Conservation (phyloP, 768 basidiomycete genomes). For the Leccinum rimulosum region DNA sequence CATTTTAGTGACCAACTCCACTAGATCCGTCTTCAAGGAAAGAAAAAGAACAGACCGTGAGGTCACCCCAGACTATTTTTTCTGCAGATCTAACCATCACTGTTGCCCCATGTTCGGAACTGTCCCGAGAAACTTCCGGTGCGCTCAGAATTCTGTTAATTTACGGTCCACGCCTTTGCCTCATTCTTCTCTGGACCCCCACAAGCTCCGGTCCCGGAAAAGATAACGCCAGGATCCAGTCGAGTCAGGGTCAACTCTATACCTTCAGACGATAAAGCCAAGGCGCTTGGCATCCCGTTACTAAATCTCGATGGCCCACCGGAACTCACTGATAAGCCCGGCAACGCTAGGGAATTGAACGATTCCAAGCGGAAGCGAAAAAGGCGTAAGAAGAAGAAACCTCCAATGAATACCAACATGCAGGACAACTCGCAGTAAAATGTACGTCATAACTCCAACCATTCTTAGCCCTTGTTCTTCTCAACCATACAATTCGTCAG, state of each 20-base stretch:
- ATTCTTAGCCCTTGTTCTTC: not conserved
- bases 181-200: constrained; percentile 12
- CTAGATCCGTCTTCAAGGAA: constrained; percentile 11
- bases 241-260: constrained; percentile 4
- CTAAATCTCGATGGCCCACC: constrained; percentile 57
- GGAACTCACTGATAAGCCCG: constrained; percentile 18
- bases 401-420: constrained; percentile 27
- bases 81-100: not conserved
- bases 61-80: constrained; percentile 7
- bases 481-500: constrained; percentile 4
- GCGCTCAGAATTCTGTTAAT: constrained; percentile 8
- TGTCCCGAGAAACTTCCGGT: constrained; percentile 17
- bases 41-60: constrained; percentile 3
- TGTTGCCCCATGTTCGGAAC: not conserved
- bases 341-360: constrained; percentile 12
- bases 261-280: constrained; percentile 11
- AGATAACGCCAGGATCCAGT: constrained; percentile 1
- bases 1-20: constrained; percentile 1
- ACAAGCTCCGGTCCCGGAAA: constrained; percentile 18
- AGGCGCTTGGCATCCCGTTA: constrained; percentile 36
- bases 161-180: constrained; percentile 8
- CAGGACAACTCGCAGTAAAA: constrained; percentile 14
- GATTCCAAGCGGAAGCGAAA: constrained; percentile 53
- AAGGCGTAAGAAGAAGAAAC: constrained; percentile 54
- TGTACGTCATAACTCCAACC: constrained; percentile 13